Evolutionary conservation across 2,329 filamentous ascomycete species (phyloP).

Genomic region (Endocalyx cinctus): DNA sequence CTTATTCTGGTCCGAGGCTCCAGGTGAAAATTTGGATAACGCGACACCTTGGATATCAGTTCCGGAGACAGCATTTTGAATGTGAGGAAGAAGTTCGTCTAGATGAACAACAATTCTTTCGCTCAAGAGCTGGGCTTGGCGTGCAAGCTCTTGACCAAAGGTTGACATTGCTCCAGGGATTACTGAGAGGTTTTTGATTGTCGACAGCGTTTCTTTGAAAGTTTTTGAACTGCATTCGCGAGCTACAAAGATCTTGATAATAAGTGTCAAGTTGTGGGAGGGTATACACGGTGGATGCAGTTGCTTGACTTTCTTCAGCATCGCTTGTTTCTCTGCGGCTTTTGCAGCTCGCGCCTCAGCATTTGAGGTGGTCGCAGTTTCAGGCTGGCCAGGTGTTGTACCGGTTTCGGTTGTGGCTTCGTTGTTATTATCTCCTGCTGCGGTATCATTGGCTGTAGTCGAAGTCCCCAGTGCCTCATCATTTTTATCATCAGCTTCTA

Average conservation of each 20-base stretch:
- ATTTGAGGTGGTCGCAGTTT: conserved; percentile 26
- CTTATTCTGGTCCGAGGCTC: conserved; percentile 95
- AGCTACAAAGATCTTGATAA: conserved; percentile 95
- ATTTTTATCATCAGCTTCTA: conserved; percentile 23
- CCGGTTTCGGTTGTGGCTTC: conserved; percentile 9
- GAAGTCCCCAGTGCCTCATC: conserved; percentile 13
- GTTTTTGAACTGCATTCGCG: conserved; percentile 97
- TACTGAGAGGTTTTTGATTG: conserved; percentile 96
- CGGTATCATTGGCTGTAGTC: conserved; percentile 8
- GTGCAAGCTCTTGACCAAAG: conserved; percentile 89
- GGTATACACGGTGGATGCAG: conserved; percentile 81
- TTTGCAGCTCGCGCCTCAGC: no score
- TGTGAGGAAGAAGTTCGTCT: conserved; percentile 78
- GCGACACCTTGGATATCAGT: conserved; percentile 95
- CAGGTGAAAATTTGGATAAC: conserved; percentile 90
- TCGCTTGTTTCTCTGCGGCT: no score
- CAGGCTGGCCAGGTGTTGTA: conserved; percentile 6
- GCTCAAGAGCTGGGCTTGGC: conserved; percentile 79
- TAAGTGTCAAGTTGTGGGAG: conserved; percentile 80
- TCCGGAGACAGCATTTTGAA: conserved; percentile 78
- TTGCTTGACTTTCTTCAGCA: conserved; percentile 50
- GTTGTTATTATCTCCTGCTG: conserved; percentile 18
- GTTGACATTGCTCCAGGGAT: conserved; percentile 85
- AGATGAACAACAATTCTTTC: conserved; percentile 81
- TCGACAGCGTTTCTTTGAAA: conserved; percentile 93